phyloP scores from a whole-genome alignment of 176 grass and related monocot genomes.

The Canna indica region DNA sequence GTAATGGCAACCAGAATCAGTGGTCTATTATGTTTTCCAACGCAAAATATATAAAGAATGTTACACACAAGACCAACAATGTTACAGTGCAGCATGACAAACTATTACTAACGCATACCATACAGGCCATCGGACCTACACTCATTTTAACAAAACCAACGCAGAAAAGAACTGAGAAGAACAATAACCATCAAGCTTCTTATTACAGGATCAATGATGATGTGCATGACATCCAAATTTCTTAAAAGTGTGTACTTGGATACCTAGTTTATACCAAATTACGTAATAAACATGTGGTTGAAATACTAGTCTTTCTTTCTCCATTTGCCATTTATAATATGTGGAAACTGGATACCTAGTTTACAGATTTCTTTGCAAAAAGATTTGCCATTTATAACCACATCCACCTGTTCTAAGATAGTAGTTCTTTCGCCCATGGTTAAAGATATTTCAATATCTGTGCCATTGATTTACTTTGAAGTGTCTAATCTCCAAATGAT shows the following conservation, averaged over 20 bases:
- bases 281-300: neutral
- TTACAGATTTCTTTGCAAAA: neutral
- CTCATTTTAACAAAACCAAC: neutral
- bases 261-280: neutral
- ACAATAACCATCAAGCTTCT: no score
- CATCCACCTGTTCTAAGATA: neutral
- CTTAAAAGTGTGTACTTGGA: neutral
- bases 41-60: neutral
- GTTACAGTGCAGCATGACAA: neutral
- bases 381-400: neutral
- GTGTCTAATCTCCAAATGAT: neutral
- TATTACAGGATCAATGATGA: neutral
- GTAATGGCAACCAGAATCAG: neutral
- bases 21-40: neutral
- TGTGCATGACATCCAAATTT: neutral
- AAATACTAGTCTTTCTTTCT: no score
- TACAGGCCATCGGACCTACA: no score
- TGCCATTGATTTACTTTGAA: neutral
- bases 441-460: neutral
- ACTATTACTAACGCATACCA: constrained; percentile 4
- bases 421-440: neutral
- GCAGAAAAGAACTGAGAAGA: no score
- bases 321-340: no score
- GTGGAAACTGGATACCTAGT: neutral
- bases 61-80: neutral